Conservation (phyloP, 1,139 yeast genomes). For the Yamadazyma buinensis region DNA sequence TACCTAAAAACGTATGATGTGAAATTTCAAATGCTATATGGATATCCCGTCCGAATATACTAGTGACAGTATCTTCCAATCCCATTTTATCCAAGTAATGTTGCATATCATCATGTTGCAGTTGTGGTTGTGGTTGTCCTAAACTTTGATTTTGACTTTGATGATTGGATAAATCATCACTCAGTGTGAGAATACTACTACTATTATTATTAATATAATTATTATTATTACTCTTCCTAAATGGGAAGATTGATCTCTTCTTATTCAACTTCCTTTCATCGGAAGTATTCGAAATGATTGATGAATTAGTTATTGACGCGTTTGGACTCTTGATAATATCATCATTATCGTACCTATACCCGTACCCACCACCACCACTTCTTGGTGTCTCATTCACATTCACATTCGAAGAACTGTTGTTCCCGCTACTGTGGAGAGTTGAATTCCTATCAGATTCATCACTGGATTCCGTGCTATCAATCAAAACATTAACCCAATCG, state of each 20-base stretch:
- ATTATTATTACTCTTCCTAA: conserved; percentile 31
- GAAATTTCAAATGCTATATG: conserved; percentile 50
- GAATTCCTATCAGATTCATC: not conserved
- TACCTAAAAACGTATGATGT: conserved; percentile 41
- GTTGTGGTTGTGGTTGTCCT: not conserved
- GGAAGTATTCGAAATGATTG: too few species aligned
- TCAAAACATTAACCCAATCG: conserved; percentile 64
- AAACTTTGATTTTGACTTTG: not conserved
- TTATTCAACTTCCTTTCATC: conserved; percentile 24
- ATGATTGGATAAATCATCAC: conserved; percentile 4
- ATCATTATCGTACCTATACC: conserved; percentile 3
- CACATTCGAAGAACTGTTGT: not conserved
- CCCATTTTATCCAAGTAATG: conserved; percentile 33
- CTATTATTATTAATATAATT: not conserved
- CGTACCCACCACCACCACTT: conserved; percentile 1
- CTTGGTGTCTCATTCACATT: conserved; percentile 3
- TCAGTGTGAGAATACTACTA: conserved; percentile 4
- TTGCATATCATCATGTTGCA: conserved; percentile 15
- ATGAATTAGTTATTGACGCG: too few species aligned
- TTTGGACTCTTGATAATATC: conserved; percentile 10
- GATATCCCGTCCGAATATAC: conserved; percentile 67
- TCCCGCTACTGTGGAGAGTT: not conserved
- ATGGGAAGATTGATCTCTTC: conserved; percentile 58
- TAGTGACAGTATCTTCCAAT: conserved; percentile 31
- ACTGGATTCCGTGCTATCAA: conserved; percentile 25